These are phyloP conservation scores for Fusarium caatingaense DNA, from an alignment of 2,329 filamentous ascomycete genomes.

Conservation along the genomic window DNA sequence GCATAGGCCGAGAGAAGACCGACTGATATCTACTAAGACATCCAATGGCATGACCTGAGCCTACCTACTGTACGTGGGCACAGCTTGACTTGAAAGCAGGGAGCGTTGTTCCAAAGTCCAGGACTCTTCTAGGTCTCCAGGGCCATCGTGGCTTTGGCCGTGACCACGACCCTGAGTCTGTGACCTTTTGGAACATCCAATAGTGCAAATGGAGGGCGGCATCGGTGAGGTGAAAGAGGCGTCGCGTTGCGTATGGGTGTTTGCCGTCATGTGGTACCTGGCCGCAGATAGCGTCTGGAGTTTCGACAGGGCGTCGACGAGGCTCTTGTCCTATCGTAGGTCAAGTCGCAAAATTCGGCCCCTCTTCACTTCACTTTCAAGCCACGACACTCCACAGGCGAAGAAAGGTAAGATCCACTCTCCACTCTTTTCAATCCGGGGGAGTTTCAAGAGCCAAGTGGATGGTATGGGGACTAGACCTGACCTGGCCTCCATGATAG, in stretches of 20 bases:
- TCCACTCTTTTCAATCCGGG: slow-evolving; percentile 40
- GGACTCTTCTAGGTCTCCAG: not conserved
- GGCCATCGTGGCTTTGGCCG: slow-evolving; percentile 26
- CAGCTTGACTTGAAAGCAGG: slow-evolving; percentile 24
- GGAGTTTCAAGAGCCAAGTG: slow-evolving; percentile 19
- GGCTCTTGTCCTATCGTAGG: slow-evolving; percentile 35
- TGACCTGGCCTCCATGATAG: slow-evolving; percentile 4
- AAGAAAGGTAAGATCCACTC: slow-evolving; percentile 3
- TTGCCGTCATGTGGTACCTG: slow-evolving; percentile 41
- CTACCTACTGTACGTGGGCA: slow-evolving; percentile 6
- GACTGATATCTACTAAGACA: not conserved
- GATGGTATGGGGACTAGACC: not conserved
- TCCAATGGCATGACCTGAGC: not conserved
- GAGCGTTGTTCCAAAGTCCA: slow-evolving; percentile 1
- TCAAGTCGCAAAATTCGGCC: slow-evolving; percentile 15
- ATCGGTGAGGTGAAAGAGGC: slow-evolving; percentile 42
- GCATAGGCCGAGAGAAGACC: slow-evolving; percentile 18
- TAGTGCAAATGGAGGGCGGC: slow-evolving; percentile 36
- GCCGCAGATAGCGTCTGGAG: slow-evolving; percentile 38
- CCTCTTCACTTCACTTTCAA: slow-evolving; percentile 10
- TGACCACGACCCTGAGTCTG: slow-evolving; percentile 42
- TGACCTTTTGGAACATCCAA: slow-evolving; percentile 40
- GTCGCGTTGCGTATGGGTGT: slow-evolving; percentile 27
- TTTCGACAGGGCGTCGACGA: slow-evolving; percentile 25
- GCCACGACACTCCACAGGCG: slow-evolving; percentile 21